phyloP scores from a whole-genome alignment of 345 rosid species.

The Fremontodendron californicum region DNA sequence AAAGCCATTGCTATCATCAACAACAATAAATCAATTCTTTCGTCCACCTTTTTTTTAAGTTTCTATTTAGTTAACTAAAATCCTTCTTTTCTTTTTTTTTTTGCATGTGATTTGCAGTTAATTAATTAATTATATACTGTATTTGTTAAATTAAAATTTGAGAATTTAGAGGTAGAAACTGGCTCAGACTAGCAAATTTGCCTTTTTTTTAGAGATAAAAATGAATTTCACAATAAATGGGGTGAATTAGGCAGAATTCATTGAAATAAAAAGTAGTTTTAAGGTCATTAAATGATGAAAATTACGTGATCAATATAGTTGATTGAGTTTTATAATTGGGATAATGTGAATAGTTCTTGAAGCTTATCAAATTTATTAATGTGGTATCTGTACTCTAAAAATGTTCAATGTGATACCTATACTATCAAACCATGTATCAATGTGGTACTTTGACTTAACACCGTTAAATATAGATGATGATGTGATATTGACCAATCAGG shows the following conservation, averaged over 20 bases:
- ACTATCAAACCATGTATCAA: too few relatives aligned
- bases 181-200: background rate
- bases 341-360: too few relatives aligned
- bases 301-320: background rate
- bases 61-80: too few relatives aligned
- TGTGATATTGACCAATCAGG: too few relatives aligned
- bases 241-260: background rate
- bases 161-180: background rate
- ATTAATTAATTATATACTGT: background rate
- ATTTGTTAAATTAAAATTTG: background rate
- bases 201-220: background rate
- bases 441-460: too few relatives aligned
- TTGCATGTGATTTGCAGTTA: background rate
- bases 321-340: background rate
- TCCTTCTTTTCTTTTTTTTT: background rate
- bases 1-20: slow-evolving; percentile 98
- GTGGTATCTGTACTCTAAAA: too few relatives aligned
- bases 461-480: too few relatives aligned
- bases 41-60: background rate
- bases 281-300: background rate
- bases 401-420: too few relatives aligned
- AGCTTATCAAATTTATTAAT: too few relatives aligned
- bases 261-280: background rate
- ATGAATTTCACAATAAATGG: background rate
- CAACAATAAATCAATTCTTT: slow-evolving; percentile 46